phyloP scores from a whole-genome alignment of 345 rosid genomes.

The Cardamine occulta region DNA sequence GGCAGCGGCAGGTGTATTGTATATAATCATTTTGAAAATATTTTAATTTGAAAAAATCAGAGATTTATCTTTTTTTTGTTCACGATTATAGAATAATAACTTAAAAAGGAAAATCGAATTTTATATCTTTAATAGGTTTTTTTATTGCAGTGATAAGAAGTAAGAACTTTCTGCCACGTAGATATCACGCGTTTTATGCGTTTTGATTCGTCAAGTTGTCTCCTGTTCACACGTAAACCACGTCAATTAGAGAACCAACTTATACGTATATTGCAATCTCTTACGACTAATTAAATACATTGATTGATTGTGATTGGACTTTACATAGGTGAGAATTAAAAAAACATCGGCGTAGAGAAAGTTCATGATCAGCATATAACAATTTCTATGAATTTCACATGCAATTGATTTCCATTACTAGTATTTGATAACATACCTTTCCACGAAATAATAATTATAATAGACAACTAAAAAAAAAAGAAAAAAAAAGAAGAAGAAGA shows the following conservation, averaged over 20 bases:
- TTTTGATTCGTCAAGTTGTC: slow-evolving; percentile 37
- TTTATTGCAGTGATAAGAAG: neutral
- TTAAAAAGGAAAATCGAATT: slow-evolving; percentile 1
- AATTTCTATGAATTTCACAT: slow-evolving; percentile 1
- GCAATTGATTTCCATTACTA: neutral
- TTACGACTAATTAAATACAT: neutral
- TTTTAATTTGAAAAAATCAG: neutral
- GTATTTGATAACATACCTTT: neutral
- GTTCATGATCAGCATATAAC: neutral
- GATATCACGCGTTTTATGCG: slow-evolving; percentile 31
- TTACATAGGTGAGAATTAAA: neutral
- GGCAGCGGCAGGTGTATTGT: slow-evolving; percentile 16
- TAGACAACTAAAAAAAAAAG: neutral
- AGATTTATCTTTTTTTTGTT: neutral
- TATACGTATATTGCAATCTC: slow-evolving; percentile 9
- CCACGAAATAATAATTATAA: neutral
- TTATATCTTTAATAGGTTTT: neutral
- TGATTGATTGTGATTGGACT: neutral
- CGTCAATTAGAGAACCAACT: slow-evolving; percentile 30
- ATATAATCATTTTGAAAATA: slow-evolving; percentile 14
- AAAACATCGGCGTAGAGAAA: slow-evolving; percentile 1
- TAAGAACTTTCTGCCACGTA: slow-evolving; percentile 20
- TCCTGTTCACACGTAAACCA: slow-evolving; percentile 40
- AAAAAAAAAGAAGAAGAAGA: no score
- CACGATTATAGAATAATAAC: neutral